Evolutionary conservation across 805 yeast genomes (phyloP), one percentile per base, ranked within the genome.

Genomic region (Grigorovia humatica): DNA sequence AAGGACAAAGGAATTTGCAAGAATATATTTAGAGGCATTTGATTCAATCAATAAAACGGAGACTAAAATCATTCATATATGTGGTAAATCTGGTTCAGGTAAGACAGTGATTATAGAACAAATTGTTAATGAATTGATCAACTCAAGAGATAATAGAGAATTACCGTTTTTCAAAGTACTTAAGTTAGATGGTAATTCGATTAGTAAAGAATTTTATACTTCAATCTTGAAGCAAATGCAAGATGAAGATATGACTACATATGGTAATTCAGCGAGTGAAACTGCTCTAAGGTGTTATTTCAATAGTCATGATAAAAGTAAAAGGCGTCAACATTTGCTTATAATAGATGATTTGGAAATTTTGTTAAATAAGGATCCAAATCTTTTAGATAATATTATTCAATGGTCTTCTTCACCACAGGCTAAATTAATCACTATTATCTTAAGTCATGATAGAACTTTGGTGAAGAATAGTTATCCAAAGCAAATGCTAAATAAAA

Each of bases 41-140:
- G 74, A 79, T 43, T 84, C 95, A 0, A 78, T 91, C 32, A 73
- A 73, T 45, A 76, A 82, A n/a, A 78, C 79, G 43, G 75, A 83
- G 1, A 96, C 98, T 0, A 77, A 88, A 13, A 87, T 96, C 57
- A 67, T 91, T 5, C 93, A 89, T 62, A 81, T 91, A 7, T 86
- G 96, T 67, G 99, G 99, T 2, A 87, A 96, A 0, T 97, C 98
- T 0, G 98, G 98, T 4, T 89, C 93, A 2, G 99, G 99, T 12
- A 91, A 93, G 64, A 90, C 98, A 0, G 91, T 93, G 2, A 90
- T 97, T 0, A 81, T 88, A 2, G 69, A 95, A 47, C 95, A 88
- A 60, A 96, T 85, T 0, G 75, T 91, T 29, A 75, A 79, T 32
- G 88, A 85, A 59, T 67, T 93, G 42, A 74, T 76, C 44, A 62